phyloP scores from a whole-genome alignment of 495 filamentous ascomycete genomes.

The Penicillium nucicola region DNA sequence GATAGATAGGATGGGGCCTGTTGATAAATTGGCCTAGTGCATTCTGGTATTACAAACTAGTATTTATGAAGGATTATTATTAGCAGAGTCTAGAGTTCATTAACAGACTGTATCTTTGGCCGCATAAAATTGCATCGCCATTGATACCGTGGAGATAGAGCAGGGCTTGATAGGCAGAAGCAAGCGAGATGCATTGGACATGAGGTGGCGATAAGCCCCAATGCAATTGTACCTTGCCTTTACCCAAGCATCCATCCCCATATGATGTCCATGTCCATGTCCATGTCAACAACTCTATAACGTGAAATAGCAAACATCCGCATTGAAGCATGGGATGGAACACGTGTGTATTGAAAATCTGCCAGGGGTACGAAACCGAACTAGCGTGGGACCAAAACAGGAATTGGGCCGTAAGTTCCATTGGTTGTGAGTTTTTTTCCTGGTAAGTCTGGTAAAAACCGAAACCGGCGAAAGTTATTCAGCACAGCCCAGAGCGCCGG shows the following conservation, averaged over 20 bases:
- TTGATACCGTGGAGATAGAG: too few relatives aligned
- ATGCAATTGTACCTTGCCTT: too few relatives aligned
- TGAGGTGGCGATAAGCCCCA: too few relatives aligned
- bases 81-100: not conserved
- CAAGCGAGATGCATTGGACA: too few relatives aligned
- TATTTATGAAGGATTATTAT: constrained; percentile 3
- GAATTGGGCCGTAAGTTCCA: constrained; percentile 2
- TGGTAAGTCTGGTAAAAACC: not conserved
- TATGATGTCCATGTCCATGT: too few relatives aligned
- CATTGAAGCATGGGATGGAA: constrained; percentile 1
- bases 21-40: constrained; percentile 2
- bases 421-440: not conserved
- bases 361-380: constrained; percentile 8
- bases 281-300: too few relatives aligned
- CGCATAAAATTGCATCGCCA: too few relatives aligned
- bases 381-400: constrained; percentile 5
- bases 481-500: constrained; percentile 3
- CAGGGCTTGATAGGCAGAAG: too few relatives aligned
- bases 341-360: constrained; percentile 4
- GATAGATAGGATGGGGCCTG: constrained; percentile 14
- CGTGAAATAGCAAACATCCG: not conserved
- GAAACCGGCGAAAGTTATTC: constrained; percentile 3
- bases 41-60: not conserved
- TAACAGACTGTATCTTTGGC: too few relatives aligned
- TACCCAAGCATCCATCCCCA: not conserved